Conservation (phyloP, 129 eudicot species). For the Glebionis coronaria region DNA sequence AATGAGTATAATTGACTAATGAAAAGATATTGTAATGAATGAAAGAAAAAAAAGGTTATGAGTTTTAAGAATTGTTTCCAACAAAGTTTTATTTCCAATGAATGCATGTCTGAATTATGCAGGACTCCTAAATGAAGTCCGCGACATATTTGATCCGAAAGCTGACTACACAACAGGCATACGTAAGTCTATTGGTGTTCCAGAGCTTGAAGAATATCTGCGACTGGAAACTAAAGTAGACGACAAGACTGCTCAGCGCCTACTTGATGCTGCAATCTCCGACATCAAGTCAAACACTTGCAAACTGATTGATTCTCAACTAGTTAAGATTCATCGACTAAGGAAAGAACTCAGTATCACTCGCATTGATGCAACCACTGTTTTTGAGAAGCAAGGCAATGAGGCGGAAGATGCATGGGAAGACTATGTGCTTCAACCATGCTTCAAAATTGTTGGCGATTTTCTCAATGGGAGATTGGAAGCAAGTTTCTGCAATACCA, state of each 20-base stretch:
- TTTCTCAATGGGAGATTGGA: constrained; percentile 4
- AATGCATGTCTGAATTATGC: background rate
- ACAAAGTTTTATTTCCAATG: too few species aligned
- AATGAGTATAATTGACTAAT: too few species aligned
- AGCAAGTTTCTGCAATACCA: background rate
- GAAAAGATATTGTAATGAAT: too few species aligned
- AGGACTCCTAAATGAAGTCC: constrained; percentile 28
- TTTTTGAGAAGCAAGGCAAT: constrained; percentile 8
- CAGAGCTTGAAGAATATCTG: constrained; percentile 22
- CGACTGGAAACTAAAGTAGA: constrained; percentile 9
- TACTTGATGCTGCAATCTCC: constrained; percentile 7
- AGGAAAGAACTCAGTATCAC: background rate
- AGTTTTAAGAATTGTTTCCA: too few species aligned
- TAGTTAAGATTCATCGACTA: constrained; percentile 12
- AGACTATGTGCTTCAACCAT: constrained; percentile 6
- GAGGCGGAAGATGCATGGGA: constrained; percentile 18
- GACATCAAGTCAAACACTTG: constrained; percentile 18
- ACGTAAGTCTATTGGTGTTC: constrained; percentile 35
- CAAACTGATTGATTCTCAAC: constrained; percentile 6
- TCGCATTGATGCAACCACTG: constrained; percentile 5
- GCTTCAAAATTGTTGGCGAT: constrained; percentile 9
- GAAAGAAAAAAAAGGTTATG: too few species aligned
- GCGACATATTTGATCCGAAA: constrained; percentile 7
- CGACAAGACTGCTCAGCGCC: background rate
- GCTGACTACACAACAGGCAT: constrained; percentile 25